These are phyloP conservation scores for Agarophyton chilense DNA, from an alignment of 23 red algal genomes.

Conservation along the genomic window DNA sequence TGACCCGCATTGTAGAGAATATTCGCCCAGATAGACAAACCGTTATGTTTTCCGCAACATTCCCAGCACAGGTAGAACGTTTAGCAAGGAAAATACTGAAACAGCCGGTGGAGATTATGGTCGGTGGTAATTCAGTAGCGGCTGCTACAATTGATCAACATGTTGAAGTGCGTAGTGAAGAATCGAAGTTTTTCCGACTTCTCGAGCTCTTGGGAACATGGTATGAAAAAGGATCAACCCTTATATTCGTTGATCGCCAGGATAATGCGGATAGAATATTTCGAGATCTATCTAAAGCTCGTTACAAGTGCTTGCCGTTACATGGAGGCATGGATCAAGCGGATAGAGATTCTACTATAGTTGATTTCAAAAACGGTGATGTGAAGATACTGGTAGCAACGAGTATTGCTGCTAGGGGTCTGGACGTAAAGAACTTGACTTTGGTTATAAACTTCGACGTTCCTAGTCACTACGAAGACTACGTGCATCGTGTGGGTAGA, in stretches of 20 bases:
- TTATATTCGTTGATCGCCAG: constrained; percentile 97
- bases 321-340: constrained; percentile 98
- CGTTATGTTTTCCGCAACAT: constrained; percentile 99
- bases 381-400: constrained; percentile 94
- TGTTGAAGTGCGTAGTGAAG: constrained; percentile 86
- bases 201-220: constrained; percentile 81
- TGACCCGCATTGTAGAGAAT: constrained; percentile 85
- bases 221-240: constrained; percentile 81
- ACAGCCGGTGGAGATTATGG: constrained; percentile 80
- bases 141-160: constrained; percentile 87
- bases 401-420: constrained; percentile 88
- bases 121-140: constrained; percentile 83
- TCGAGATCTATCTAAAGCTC: constrained; percentile 71
- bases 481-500: constrained; percentile 97
- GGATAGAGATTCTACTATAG: constrained; percentile 86
- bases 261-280: constrained; percentile 94
- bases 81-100: constrained; percentile 75
- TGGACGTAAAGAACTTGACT: constrained; percentile 89
- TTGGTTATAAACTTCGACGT: constrained; percentile 97
- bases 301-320: constrained; percentile 78
- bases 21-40: constrained; percentile 92
- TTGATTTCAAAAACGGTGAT: constrained; percentile 80
- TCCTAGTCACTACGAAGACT: constrained; percentile 96
- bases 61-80: constrained; percentile 79
- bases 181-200: constrained; percentile 85